These are phyloP conservation scores for Xerocomus subilludens DNA, from an alignment of 1,284 basidiomycete species.

Conservation along the genomic window DNA sequence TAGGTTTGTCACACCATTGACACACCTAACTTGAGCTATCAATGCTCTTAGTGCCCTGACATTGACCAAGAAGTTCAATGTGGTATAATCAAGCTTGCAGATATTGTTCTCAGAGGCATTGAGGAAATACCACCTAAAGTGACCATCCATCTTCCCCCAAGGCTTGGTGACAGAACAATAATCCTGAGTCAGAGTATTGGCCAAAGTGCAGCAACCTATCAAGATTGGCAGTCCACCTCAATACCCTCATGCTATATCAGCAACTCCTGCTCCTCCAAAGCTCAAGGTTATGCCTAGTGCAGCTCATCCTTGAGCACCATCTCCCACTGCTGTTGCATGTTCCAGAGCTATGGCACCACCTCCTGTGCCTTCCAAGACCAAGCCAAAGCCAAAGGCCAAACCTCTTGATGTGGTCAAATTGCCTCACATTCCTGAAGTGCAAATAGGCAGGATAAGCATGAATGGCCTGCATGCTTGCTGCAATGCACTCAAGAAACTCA, in stretches of 20 bases:
- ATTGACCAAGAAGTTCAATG: conserved; percentile 90
- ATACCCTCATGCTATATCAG: conserved; percentile 60
- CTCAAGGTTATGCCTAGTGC: conserved; percentile 62
- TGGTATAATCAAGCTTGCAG: conserved; percentile 92
- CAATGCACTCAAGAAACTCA: conserved; percentile 85
- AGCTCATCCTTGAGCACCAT: conserved; percentile 37
- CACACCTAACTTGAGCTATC: conserved; percentile 26
- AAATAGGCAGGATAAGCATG: conserved; percentile 82
- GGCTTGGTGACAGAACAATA: conserved; percentile 75
- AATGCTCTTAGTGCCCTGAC: conserved; percentile 66
- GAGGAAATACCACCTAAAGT: conserved; percentile 89
- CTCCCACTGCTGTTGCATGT: conserved; percentile 43
- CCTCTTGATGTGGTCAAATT: conserved; percentile 57
- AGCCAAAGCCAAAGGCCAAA: conserved; percentile 54
- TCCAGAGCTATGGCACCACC: conserved; percentile 48
- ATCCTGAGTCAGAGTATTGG: conserved; percentile 58
- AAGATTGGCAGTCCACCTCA: conserved; percentile 58
- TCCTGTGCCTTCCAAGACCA: conserved; percentile 55
- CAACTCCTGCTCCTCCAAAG: conserved; percentile 63
- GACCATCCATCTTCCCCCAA: conserved; percentile 84
- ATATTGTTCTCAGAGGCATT: conserved; percentile 84
- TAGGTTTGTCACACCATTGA: conserved; percentile 19
- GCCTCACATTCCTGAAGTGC: conserved; percentile 73
- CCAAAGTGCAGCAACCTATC: conserved; percentile 51
- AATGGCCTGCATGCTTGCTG: conserved; percentile 85